Conservation (phyloP, 345 rosid species). For the Moricandia arvensis region DNA sequence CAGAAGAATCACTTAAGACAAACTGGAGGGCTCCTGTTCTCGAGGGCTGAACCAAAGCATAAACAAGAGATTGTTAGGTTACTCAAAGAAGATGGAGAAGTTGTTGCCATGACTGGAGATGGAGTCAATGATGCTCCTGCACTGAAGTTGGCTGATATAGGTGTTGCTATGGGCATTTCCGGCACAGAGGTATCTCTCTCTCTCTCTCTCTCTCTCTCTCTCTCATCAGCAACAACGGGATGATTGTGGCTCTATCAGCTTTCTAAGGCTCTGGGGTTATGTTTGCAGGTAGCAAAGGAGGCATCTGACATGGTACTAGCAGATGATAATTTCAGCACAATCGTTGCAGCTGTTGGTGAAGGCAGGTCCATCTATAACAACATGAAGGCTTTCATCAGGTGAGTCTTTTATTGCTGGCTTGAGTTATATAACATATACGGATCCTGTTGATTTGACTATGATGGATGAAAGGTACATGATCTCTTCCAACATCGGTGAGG, state of each 20-base stretch:
- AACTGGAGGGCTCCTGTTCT: slow-evolving; percentile 77
- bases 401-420: slow-evolving; percentile 2
- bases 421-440: neutral
- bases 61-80: slow-evolving; percentile 96
- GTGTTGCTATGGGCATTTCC: slow-evolving; percentile 95
- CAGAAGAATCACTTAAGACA: slow-evolving; percentile 63
- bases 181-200: slow-evolving; percentile 81
- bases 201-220: too few species aligned
- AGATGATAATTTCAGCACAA: slow-evolving; percentile 96
- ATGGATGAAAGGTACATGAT: slow-evolving; percentile 85
- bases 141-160: slow-evolving; percentile 93
- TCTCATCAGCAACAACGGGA: neutral
- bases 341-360: slow-evolving; percentile 96
- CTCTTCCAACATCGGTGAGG: slow-evolving; percentile 98
- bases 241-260: neutral
- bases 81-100: slow-evolving; percentile 98
- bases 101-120: slow-evolving; percentile 99
- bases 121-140: slow-evolving; percentile 99
- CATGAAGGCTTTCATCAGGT: slow-evolving; percentile 99
- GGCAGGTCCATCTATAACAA: slow-evolving; percentile 93
- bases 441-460: neutral
- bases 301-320: slow-evolving; percentile 99
- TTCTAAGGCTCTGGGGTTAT: slow-evolving; percentile 6
- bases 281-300: slow-evolving; percentile 87
- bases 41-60: slow-evolving; percentile 97